Percentiles rank a stretch among this genome's conserved stretches.
phyloP scores from a whole-genome alignment of 2,329 filamentous ascomycete genomes.

The Xylariaceae sp. region DNA sequence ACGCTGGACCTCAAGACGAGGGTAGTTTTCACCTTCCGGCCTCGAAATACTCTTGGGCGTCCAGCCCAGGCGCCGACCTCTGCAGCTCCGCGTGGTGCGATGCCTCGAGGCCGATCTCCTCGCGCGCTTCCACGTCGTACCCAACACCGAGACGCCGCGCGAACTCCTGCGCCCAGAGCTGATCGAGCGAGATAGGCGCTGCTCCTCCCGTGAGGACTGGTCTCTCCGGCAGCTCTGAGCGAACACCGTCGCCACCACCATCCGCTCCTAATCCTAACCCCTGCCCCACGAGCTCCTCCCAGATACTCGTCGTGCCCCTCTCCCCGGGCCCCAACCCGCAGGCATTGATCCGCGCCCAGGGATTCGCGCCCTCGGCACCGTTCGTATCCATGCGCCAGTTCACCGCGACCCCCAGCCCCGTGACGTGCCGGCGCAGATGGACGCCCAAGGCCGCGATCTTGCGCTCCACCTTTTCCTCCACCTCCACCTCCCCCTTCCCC shows the following conservation, averaged over 20 bases:
- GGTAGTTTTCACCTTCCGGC: neutral
- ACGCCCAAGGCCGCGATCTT: constrained; percentile 93
- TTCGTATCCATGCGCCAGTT: constrained; percentile 62
- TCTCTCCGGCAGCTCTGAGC: too few species aligned
- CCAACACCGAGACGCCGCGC: constrained; percentile 2
- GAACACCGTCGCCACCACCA: too few species aligned
- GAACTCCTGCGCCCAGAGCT: constrained; percentile 10
- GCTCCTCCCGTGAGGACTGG: too few species aligned
- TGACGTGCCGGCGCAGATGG: constrained; percentile 81
- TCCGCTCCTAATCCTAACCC: too few species aligned
- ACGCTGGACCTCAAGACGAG: too few species aligned
- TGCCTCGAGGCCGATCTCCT: neutral
- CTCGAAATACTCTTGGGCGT: too few species aligned
- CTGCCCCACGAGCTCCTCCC: constrained; percentile 29
- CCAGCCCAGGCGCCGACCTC: too few species aligned
- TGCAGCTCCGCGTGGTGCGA: too few species aligned
- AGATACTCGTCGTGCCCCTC: constrained; percentile 72
- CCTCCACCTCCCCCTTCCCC: constrained; percentile 9
- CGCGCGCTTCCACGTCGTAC: neutral
- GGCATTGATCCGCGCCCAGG: constrained; percentile 72
- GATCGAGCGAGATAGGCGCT: constrained; percentile 1
- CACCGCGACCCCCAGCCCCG: constrained; percentile 77
- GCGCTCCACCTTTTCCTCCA: constrained; percentile 35
- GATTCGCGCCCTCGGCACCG: constrained; percentile 37
- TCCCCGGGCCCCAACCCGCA: constrained; percentile 82